Evolutionary conservation across 177 flowering plant genomes (phyloP).

Genomic region (Telopea speciosissima): DNA sequence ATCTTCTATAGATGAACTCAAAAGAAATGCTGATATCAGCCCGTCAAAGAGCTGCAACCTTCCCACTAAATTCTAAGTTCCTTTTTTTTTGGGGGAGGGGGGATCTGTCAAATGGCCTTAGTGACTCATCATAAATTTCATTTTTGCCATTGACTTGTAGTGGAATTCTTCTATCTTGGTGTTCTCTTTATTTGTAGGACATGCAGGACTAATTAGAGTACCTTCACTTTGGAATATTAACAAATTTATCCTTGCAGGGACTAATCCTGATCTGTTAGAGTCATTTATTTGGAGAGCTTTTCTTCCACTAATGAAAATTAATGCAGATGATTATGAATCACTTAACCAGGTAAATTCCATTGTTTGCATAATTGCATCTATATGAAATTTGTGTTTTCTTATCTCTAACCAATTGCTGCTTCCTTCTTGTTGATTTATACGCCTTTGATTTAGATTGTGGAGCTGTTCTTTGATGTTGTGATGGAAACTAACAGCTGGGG

Average conservation of each 20-base stretch:
- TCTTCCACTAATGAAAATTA: slow-evolving; percentile 47
- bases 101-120: background rate
- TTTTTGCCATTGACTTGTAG: background rate
- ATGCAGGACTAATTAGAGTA: background rate
- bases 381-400: background rate
- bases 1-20: background rate
- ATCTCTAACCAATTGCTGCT: background rate
- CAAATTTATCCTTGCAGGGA: slow-evolving; percentile 32
- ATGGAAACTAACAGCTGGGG: slow-evolving; percentile 46
- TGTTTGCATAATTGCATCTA: background rate
- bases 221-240: background rate
- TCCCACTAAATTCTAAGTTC: background rate
- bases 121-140: background rate
- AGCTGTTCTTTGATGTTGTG: slow-evolving; percentile 50
- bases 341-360: slow-evolving; percentile 51
- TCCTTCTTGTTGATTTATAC: slow-evolving; percentile 9
- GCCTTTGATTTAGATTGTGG: slow-evolving; percentile 38
- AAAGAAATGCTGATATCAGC: background rate
- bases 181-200: background rate
- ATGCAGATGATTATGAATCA: slow-evolving; percentile 35
- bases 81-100: background rate
- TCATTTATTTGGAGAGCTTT: slow-evolving; percentile 55
- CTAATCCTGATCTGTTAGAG: slow-evolving; percentile 25
- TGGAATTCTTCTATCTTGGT: background rate
- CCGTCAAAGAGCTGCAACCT: background rate